Evolutionary conservation across 495 filamentous ascomycete genomes (phyloP).

Genomic region (Annulohypoxylon stygium): DNA sequence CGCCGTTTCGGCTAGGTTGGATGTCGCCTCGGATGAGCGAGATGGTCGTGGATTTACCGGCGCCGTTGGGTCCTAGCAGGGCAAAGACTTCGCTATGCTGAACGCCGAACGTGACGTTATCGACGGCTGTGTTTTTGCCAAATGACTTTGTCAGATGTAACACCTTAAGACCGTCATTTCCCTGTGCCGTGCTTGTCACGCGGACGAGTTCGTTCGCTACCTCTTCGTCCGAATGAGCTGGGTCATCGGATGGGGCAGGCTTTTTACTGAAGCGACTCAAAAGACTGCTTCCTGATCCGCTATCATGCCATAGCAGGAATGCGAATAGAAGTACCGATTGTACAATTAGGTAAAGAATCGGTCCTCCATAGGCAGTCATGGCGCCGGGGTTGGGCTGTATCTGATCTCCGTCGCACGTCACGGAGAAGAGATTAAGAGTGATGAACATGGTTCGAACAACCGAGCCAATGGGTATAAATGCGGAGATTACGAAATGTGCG

Average conservation of each 20-base stretch:
- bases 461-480: conserved; percentile 76
- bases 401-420: conserved; percentile 72
- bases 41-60: conserved; percentile 89
- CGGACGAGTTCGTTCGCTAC: conserved; percentile 60
- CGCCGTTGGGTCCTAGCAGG: conserved; percentile 88
- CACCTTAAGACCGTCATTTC: conserved; percentile 76
- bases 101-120: conserved; percentile 85
- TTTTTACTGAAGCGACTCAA: conserved; percentile 58
- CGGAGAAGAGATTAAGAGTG: conserved; percentile 81
- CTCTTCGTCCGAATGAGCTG: conserved; percentile 60
- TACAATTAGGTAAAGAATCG: conserved; percentile 76
- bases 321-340: conserved; percentile 73
- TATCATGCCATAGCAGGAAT: conserved; percentile 76
- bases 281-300: conserved; percentile 67
- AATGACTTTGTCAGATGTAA: conserved; percentile 83
- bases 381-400: conserved; percentile 76
- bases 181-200: conserved; percentile 55
- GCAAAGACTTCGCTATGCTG: conserved; percentile 84
- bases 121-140: conserved; percentile 76
- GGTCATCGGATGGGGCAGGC: conserved; percentile 42
- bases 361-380: conserved; percentile 78
- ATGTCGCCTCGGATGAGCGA: conserved; percentile 87
- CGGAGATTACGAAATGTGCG: conserved; percentile 75
- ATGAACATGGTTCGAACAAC: conserved; percentile 78
- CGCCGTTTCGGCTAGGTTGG: conserved; percentile 68